Conservation (phyloP, 805 yeast species). For the Blastobotrys peoriensis region DNA sequence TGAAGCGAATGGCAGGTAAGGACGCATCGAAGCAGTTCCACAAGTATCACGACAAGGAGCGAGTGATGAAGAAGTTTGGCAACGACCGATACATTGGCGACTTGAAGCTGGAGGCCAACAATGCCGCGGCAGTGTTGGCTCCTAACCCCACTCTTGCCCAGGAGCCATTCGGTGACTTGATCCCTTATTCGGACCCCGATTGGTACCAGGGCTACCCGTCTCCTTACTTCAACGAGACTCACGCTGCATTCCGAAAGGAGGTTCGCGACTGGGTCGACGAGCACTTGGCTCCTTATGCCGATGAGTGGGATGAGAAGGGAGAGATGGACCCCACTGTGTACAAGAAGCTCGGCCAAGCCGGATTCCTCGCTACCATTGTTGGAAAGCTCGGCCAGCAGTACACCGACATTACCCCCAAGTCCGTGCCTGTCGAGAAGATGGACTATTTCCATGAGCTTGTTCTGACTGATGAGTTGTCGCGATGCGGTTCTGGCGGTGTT, state of each 20-base stretch:
- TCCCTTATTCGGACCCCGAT: conserved; percentile 37
- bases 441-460: conserved; percentile 37
- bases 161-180: conserved; percentile 23
- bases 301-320: conserved; percentile 38
- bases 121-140: conserved; percentile 16
- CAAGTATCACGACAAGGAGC: conserved; percentile 38
- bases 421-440: conserved; percentile 34
- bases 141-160: conserved; percentile 10
- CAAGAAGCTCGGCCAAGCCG: conserved; percentile 33
- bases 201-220: conserved; percentile 36
- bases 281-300: conserved; percentile 34
- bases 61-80: conserved; percentile 32
- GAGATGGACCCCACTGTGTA: conserved; percentile 31
- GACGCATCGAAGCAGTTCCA: conserved; percentile 67
- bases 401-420: conserved; percentile 30
- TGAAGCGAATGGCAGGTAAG: conserved; percentile 71
- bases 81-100: conserved; percentile 30
- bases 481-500: conserved; percentile 38
- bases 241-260: conserved; percentile 35
- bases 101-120: conserved; percentile 8
- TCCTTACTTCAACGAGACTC: conserved; percentile 36
- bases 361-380: conserved; percentile 36
- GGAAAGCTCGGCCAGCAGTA: conserved; percentile 35
- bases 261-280: conserved; percentile 36
- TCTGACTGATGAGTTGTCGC: conserved; percentile 33